Base-by-base conservation (phyloP, 1,284 basidiomycete species). In the Agaricales sp. region DNA sequence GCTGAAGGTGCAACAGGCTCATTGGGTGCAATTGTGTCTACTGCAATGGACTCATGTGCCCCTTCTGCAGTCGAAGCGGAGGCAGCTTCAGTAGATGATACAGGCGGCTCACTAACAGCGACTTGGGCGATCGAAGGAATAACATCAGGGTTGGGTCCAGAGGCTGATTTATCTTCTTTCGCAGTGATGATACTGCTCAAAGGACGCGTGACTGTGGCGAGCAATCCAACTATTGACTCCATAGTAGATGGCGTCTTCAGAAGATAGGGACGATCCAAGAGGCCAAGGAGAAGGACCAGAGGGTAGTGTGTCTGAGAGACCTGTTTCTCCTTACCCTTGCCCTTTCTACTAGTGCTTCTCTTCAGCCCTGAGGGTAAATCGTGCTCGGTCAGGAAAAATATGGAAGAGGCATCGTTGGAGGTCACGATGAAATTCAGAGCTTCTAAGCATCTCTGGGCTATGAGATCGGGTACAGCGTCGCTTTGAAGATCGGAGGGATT, bases 331-430 rank as follows among this genome's bases (percentile, higher is more conserved):
- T 96, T 96, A 18, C 90, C 91, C 65, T 95, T 95, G 18, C 91
- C 91, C 64, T 95, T 95, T 66, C 85, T 90, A 11, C 77, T 75
- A 0, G 73, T 66, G 4, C 71, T 65, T 57, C 82, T 80, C 54
- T 81, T 80, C 20, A 93, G 72, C 25, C 86, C 84, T 14, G 75
- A 74, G 3, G 87, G 82, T 23, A 92, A 69, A 57, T 97, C 94
- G 58, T 96, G 92, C 64, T 97, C 94, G 0, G 85, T 90, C 51
- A 98, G 72, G 80, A 98, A 97, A 73, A 93, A 97, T 18, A 91
- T 66, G 1, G 92, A 87, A 0, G 89, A 87, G 14, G 78, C 64
- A 52, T 91, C 83, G 63, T 95, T 96, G 20, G 82, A 74, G 50
- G 73, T 78, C 59, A 95, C 92, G 56, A 97, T 90, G 64, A 80